Conservation (phyloP, 2,329 filamentous ascomycete species). For the Fusarium mundagurra region DNA sequence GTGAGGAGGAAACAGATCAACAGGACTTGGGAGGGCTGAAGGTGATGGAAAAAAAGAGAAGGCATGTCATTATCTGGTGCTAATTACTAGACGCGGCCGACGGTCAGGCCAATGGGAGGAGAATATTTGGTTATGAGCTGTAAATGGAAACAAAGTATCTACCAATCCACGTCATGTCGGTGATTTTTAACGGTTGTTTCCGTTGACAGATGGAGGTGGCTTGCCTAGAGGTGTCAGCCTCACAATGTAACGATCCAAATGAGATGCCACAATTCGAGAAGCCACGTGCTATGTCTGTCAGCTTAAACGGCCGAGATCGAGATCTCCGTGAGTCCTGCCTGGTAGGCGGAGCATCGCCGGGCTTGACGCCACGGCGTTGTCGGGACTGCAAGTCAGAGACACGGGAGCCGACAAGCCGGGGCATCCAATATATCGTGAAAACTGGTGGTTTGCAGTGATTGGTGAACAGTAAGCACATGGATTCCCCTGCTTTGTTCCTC, state of each 20-base stretch:
- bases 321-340: background rate
- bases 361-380: slow-evolving; percentile 28
- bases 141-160: slow-evolving; percentile 37
- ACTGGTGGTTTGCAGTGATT: background rate
- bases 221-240: slow-evolving; percentile 18
- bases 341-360: slow-evolving; percentile 23
- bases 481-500: background rate
- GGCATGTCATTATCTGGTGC: slow-evolving; percentile 29
- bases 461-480: slow-evolving; percentile 13
- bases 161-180: background rate
- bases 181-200: background rate
- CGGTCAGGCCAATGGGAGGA: slow-evolving; percentile 16
- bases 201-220: slow-evolving; percentile 2
- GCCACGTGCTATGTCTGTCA: slow-evolving; percentile 2
- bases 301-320: slow-evolving; percentile 4
- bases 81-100: slow-evolving; percentile 25
- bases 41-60: slow-evolving; percentile 13
- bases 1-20: slow-evolving; percentile 76
- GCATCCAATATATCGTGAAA: background rate
- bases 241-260: slow-evolving; percentile 22
- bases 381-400: slow-evolving; percentile 2
- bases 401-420: background rate
- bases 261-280: background rate
- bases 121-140: slow-evolving; percentile 29
- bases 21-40: slow-evolving; percentile 64